Evolutionary conservation across 768 basidiomycete species (phyloP).

Genomic region (Lactarius quietus): DNA sequence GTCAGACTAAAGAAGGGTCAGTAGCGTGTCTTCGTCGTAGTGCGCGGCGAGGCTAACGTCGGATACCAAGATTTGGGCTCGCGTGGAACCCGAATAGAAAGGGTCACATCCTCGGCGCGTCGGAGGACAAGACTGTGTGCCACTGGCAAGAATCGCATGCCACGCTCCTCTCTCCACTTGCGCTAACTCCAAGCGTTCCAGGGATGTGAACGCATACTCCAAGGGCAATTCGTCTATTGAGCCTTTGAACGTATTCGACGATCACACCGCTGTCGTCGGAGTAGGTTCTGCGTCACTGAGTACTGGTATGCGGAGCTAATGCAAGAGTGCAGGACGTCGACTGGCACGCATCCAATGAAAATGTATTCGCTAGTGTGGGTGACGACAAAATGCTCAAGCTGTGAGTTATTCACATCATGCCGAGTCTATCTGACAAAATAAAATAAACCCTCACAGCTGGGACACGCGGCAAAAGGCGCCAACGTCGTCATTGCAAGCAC

Average conservation of each 20-base stretch:
- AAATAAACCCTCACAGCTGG: slow-evolving; percentile 58
- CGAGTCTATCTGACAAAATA: slow-evolving; percentile 11
- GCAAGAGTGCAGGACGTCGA: slow-evolving; percentile 74
- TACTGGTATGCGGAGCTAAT: not conserved
- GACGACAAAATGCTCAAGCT: slow-evolving; percentile 94
- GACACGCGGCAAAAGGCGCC: slow-evolving; percentile 76
- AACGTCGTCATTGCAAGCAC: slow-evolving; percentile 73
- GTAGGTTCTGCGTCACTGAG: slow-evolving; percentile 45
- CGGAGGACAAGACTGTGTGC: slow-evolving; percentile 94
- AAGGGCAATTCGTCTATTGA: slow-evolving; percentile 78
- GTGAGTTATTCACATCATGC: slow-evolving; percentile 45
- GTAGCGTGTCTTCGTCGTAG: slow-evolving; percentile 32
- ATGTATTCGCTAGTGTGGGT: slow-evolving; percentile 90
- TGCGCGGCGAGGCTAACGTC: not conserved
- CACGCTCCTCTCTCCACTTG: not conserved
- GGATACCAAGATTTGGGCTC: slow-evolving; percentile 69
- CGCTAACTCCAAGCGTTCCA: slow-evolving; percentile 33
- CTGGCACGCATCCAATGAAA: slow-evolving; percentile 83
- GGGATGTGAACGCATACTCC: slow-evolving; percentile 90
- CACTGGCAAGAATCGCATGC: slow-evolving; percentile 57
- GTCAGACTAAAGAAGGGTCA: slow-evolving; percentile 91
- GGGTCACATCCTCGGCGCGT: slow-evolving; percentile 86
- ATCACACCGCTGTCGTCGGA: slow-evolving; percentile 89
- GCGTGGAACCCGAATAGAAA: slow-evolving; percentile 85
- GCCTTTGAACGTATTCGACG: slow-evolving; percentile 77